Evolutionary conservation across 192 early-diverging fungal genomes (phyloP), one percentile per base, ranked within the genome.

Genomic region (Podila epigama): DNA sequence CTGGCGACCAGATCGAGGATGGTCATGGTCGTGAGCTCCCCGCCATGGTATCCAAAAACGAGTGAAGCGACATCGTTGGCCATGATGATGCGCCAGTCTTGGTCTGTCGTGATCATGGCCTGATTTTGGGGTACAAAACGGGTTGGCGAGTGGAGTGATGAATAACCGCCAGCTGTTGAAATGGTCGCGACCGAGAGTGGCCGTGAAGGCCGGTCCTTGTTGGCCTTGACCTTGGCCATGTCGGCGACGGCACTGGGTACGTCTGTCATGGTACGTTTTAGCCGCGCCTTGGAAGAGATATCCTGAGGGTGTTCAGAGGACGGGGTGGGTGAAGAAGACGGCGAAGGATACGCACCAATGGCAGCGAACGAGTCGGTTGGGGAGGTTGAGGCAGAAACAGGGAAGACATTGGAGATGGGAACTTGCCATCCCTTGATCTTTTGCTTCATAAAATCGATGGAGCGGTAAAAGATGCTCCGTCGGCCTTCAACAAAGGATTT

Each of bases 51-150:
- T 1, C 89, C 83, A 60, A 90, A 84, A 39, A 83, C 75, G 35
- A 85, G 66, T 20, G 81, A 86, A 5, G 86, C 82, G 28, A 85
- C 83, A 54, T 90, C 89, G 64, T 90, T 90, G 29, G 79, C 82
- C 31, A 86, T 71, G 36, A 87, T 72, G 9, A 90, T 83, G 18
- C 81, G 60, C 48, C 84, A 77, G 32, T 80, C 32, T 16, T 63
- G 63, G 68, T 87, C 75, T 0, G 87, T 89, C 0, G 89, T 89
- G 28, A 89, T 75, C 28, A 88, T 89, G 18, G 86, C 86, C 59
- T 90, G 88, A 40, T 82, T 86, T 63, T 86, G 85, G 12, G 88
- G 88, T 2, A 85, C 66, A 36, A 88, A 89, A 20, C 88, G 82
- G 1, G 82, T 86, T 1, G 88, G 85, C 29, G 80, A 72, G 44